phyloP scores from a whole-genome alignment of 495 filamentous ascomycete species.

The Podospora anserina region DNA sequence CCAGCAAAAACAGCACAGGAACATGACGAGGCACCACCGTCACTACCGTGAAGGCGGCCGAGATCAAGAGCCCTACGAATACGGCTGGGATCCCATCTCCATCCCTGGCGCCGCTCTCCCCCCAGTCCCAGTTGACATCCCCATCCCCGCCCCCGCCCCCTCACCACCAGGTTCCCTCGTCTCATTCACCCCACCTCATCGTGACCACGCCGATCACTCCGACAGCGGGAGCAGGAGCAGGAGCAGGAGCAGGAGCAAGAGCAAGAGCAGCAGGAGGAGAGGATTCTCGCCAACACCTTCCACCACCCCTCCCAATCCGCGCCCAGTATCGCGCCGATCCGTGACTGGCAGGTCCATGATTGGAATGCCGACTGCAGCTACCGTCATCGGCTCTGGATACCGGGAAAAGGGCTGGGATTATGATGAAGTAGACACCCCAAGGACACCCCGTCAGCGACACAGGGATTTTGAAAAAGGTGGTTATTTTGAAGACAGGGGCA shows the following conservation, averaged over 20 bases:
- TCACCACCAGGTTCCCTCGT: conserved; percentile 5
- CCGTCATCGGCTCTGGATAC: conserved; percentile 13
- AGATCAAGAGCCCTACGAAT: conserved; percentile 1
- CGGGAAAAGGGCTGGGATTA: conserved; percentile 8
- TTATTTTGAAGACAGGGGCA: conserved; percentile 10
- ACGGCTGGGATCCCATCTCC: not conserved
- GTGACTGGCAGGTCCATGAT: not conserved
- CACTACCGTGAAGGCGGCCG: not conserved
- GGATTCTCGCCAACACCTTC: not conserved
- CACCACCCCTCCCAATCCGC: not conserved
- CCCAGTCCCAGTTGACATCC: not conserved
- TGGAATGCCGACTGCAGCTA: conserved; percentile 11
- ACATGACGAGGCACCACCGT: not conserved
- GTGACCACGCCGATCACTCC: conserved; percentile 1
- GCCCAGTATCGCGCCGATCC: not conserved
- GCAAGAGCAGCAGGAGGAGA: not conserved
- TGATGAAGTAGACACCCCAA: not conserved
- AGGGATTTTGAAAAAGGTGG: conserved; percentile 7
- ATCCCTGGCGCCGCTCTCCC: not conserved
- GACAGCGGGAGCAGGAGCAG: not conserved
- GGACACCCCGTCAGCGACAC: not conserved
- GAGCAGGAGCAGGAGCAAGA: not conserved
- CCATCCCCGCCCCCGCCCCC: not conserved
- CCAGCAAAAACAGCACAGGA: not conserved
- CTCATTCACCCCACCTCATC: not conserved